phyloP scores from a whole-genome alignment of 2,329 filamentous ascomycete species.

The Fusarium albosuccineum region DNA sequence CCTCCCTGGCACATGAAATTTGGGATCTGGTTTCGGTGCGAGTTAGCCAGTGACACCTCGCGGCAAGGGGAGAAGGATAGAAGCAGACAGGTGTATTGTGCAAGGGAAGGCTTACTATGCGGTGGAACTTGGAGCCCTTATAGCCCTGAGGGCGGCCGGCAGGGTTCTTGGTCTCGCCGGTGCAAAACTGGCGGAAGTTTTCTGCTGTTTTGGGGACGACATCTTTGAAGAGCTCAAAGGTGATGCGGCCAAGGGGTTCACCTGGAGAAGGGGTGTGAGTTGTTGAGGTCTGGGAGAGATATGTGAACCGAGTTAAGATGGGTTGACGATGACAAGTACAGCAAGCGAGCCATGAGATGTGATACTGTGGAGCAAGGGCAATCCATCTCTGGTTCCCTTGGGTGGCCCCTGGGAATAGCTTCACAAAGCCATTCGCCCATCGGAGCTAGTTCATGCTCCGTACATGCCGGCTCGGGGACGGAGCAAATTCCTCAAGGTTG shows the following conservation, averaged over 20 bases:
- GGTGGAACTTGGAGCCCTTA: conserved; percentile 94
- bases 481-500: background rate
- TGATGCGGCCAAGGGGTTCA: conserved; percentile 86
- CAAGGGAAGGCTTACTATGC: conserved; percentile 75
- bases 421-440: conserved; percentile 20
- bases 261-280: conserved; percentile 63
- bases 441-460: conserved; percentile 1
- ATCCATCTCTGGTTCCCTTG: background rate
- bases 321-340: background rate
- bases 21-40: conserved; percentile 73
- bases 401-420: conserved; percentile 33
- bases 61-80: background rate
- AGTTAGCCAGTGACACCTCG: conserved; percentile 20
- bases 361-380: too few relatives aligned
- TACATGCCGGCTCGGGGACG: conserved; percentile 5
- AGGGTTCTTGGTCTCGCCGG: conserved; percentile 86
- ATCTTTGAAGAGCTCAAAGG: conserved; percentile 90
- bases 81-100: background rate
- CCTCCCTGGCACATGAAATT: conserved; percentile 98
- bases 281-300: background rate
- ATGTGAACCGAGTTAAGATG: background rate
- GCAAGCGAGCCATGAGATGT: background rate
- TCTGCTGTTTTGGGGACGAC: conserved; percentile 89
- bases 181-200: conserved; percentile 98
- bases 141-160: conserved; percentile 88